Conservation (phyloP, 345 rosid species). For the Boechera retrofracta region DNA sequence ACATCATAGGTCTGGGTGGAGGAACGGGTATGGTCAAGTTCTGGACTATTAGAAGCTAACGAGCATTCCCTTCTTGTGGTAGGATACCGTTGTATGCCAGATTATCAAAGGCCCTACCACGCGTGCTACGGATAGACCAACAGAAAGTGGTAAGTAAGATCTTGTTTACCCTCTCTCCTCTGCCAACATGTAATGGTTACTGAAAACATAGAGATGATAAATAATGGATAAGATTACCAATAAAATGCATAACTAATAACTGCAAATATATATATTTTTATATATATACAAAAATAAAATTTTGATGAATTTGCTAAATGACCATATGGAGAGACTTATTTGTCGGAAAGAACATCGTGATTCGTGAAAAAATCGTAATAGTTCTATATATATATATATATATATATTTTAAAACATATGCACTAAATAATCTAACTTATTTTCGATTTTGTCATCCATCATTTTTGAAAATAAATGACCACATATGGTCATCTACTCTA, state of each 20-base stretch:
- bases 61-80: constrained; percentile 1
- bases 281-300: neutral
- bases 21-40: neutral
- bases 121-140: constrained; percentile 28
- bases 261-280: no score
- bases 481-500: neutral
- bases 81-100: neutral
- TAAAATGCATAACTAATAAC: no score
- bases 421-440: neutral
- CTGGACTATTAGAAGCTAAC: neutral
- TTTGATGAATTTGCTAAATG: neutral
- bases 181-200: neutral
- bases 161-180: neutral
- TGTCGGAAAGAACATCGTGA: neutral
- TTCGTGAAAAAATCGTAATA: neutral
- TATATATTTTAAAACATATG: neutral
- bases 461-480: neutral
- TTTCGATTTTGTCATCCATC: neutral
- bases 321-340: neutral
- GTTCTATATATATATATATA: no score
- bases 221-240: neutral
- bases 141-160: neutral
- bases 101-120: constrained; percentile 20
- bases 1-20: neutral
- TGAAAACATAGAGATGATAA: neutral